Percentiles rank a stretch among this genome's conserved stretches.
These are phyloP conservation scores for Diversispora epigaea DNA, from an alignment of 192 early-diverging fungal species.

Conservation along the genomic window DNA sequence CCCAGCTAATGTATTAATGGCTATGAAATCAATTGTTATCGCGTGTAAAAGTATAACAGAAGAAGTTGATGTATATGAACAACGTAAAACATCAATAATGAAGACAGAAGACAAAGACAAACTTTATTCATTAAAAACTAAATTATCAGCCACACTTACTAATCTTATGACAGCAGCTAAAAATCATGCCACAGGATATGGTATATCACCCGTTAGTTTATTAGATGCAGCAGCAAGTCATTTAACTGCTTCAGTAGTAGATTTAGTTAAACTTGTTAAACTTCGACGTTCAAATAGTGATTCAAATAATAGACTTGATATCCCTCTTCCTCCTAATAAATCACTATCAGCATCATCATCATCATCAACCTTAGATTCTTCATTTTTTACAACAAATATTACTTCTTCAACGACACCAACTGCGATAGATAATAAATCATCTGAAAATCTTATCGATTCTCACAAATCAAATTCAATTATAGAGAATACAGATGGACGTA, in stretches of 20 bases:
- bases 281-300: constrained; percentile 6
- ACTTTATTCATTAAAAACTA: constrained; percentile 57
- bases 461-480: neutral
- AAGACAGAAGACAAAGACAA: constrained; percentile 47
- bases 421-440: neutral
- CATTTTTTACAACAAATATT: too few species aligned
- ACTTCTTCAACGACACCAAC: too few species aligned
- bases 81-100: constrained; percentile 48
- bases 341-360: neutral
- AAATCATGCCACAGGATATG: constrained; percentile 70
- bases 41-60: constrained; percentile 82
- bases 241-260: constrained; percentile 77
- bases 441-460: neutral
- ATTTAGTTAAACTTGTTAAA: constrained; percentile 65
- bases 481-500: neutral
- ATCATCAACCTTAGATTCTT: too few species aligned
- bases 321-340: neutral
- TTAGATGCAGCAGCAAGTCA: constrained; percentile 80
- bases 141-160: constrained; percentile 63
- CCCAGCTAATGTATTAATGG: constrained; percentile 69
- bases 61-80: constrained; percentile 73
- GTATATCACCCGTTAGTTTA: constrained; percentile 55
- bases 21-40: constrained; percentile 83
- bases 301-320: neutral
- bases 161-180: constrained; percentile 74